These are phyloP conservation scores for Geoglossum cookeanum DNA, from an alignment of 2,329 filamentous ascomycete genomes.

Conservation along the genomic window DNA sequence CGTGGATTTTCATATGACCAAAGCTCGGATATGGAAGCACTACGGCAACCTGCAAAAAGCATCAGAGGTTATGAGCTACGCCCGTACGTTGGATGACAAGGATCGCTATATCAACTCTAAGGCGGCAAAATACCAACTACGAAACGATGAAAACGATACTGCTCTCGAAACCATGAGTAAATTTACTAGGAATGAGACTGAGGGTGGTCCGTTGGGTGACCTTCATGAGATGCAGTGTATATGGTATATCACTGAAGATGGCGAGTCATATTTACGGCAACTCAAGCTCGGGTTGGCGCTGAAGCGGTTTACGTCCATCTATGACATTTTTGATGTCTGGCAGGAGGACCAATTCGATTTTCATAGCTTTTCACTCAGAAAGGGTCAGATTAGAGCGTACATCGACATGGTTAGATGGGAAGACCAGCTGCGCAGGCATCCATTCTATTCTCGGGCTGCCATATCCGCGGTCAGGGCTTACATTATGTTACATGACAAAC, in stretches of 20 bases:
- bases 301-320: constrained; percentile 77
- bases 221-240: constrained; percentile 96
- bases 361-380: constrained; percentile 90
- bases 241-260: constrained; percentile 93
- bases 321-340: constrained; percentile 92
- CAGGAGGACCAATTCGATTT: constrained; percentile 98
- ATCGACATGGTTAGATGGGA: constrained; percentile 96
- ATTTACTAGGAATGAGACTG: constrained; percentile 81
- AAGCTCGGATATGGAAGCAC: constrained; percentile 89
- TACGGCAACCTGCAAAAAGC: constrained; percentile 61
- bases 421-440: constrained; percentile 75
- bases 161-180: constrained; percentile 78
- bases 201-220: constrained; percentile 74
- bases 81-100: constrained; percentile 66
- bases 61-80: constrained; percentile 71
- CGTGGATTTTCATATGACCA: constrained; percentile 87
- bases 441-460: constrained; percentile 75
- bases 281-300: constrained; percentile 69
- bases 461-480: constrained; percentile 68
- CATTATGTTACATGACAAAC: constrained; percentile 57
- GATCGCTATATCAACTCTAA: constrained; percentile 98
- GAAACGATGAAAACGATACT: constrained; percentile 76
- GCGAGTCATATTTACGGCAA: constrained; percentile 68
- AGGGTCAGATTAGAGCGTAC: constrained; percentile 88
- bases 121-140: constrained; percentile 86